Percentiles rank a stretch among this genome's conserved stretches.
Conservation (phyloP, 2,329 filamentous ascomycete species). For the Colletotrichum sp. region DNA sequence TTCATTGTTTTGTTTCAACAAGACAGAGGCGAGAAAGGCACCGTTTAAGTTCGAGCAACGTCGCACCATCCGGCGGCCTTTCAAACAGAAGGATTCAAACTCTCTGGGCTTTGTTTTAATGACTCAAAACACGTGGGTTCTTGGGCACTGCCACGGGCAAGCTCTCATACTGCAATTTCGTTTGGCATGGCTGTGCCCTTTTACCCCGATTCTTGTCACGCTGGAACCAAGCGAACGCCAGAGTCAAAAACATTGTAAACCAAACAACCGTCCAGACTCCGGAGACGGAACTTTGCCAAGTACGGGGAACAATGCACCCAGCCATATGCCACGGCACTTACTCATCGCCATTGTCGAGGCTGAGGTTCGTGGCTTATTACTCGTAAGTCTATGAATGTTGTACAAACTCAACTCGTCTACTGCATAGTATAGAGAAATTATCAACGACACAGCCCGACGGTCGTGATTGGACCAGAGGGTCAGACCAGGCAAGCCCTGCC, state of each 20-base stretch:
- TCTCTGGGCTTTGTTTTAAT: background rate
- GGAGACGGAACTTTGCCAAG: background rate
- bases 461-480: background rate
- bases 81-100: background rate
- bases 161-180: background rate
- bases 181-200: background rate
- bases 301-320: background rate
- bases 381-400: background rate
- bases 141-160: background rate
- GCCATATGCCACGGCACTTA: no score
- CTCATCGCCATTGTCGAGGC: background rate
- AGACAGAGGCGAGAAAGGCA: background rate
- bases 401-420: background rate
- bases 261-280: background rate
- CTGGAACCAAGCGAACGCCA: background rate
- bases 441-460: background rate
- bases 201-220: background rate
- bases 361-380: background rate
- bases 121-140: background rate
- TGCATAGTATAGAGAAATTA: background rate
- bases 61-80: background rate
- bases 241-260: background rate
- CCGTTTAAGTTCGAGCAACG: conserved; percentile 1
- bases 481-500: background rate
- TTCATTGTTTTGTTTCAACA: background rate